Conservation (phyloP, 2,329 filamentous ascomycete species). For the Fusarium avenaceum region DNA sequence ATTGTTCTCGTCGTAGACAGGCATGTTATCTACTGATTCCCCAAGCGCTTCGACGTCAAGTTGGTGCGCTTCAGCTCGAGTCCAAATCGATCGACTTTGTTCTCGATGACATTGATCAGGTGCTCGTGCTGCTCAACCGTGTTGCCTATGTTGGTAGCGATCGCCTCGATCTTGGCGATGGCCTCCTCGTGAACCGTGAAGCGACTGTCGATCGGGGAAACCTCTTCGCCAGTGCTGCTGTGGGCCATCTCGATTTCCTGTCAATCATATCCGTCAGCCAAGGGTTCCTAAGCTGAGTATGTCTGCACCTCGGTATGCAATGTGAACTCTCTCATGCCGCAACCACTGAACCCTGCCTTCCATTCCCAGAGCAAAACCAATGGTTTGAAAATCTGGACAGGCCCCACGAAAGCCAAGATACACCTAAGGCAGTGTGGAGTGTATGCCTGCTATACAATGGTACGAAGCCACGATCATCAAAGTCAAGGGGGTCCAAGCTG, state of each 20-base stretch:
- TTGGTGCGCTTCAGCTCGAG: no score
- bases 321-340: constrained; percentile 6
- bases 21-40: no score
- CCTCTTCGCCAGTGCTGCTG: not conserved
- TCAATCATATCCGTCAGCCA: constrained; percentile 36
- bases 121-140: not conserved
- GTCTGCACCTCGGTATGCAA: constrained; percentile 38
- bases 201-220: not conserved
- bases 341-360: constrained; percentile 29
- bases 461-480: constrained; percentile 15
- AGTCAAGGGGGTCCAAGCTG: constrained; percentile 16
- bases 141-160: not conserved
- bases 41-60: no score
- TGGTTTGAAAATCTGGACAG: constrained; percentile 32
- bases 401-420: constrained; percentile 19
- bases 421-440: constrained; percentile 5
- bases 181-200: not conserved
- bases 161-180: not conserved
- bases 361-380: constrained; percentile 30
- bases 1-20: no score
- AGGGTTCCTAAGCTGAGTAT: constrained; percentile 39
- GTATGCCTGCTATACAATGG: constrained; percentile 20
- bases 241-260: not conserved
- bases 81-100: not conserved
- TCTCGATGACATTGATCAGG: not conserved